phyloP scores from a whole-genome alignment of 495 filamentous ascomycete genomes.

The Acidiella bohemica region DNA sequence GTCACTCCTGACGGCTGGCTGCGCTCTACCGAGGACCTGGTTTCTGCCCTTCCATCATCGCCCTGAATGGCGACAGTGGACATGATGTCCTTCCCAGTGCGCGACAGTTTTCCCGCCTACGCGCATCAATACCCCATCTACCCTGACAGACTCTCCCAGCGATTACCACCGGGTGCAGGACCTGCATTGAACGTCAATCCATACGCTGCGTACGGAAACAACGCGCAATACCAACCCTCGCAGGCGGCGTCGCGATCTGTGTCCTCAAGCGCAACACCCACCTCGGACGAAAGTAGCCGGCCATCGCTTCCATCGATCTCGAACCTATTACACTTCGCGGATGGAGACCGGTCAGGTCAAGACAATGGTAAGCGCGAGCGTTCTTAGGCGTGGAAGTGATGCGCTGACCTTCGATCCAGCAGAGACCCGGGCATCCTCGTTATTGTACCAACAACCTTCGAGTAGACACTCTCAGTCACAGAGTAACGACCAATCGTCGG shows the following conservation, averaged over 20 bases:
- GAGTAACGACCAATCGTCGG: background rate
- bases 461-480: background rate
- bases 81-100: too few species aligned
- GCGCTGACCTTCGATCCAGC: background rate
- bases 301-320: conserved; percentile 30
- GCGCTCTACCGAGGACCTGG: too few species aligned
- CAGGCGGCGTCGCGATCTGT: background rate
- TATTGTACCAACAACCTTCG: background rate
- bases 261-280: conserved; percentile 16
- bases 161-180: background rate
- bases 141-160: conserved; percentile 2
- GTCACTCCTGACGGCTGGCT: too few species aligned
- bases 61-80: too few species aligned
- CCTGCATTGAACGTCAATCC: conserved; percentile 3
- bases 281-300: conserved; percentile 24
- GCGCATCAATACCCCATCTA: conserved; percentile 11
- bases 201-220: conserved; percentile 1
- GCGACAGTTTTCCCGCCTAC: conserved; percentile 7
- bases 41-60: too few species aligned
- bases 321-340: conserved; percentile 26
- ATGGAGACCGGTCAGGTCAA: conserved; percentile 19
- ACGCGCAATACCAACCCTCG: background rate
- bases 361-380: conserved; percentile 18
- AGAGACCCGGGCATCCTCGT: background rate
- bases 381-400: background rate